Base-by-base conservation (phyloP, 768 basidiomycete species). In the Glaciozyma martinii region DNA sequence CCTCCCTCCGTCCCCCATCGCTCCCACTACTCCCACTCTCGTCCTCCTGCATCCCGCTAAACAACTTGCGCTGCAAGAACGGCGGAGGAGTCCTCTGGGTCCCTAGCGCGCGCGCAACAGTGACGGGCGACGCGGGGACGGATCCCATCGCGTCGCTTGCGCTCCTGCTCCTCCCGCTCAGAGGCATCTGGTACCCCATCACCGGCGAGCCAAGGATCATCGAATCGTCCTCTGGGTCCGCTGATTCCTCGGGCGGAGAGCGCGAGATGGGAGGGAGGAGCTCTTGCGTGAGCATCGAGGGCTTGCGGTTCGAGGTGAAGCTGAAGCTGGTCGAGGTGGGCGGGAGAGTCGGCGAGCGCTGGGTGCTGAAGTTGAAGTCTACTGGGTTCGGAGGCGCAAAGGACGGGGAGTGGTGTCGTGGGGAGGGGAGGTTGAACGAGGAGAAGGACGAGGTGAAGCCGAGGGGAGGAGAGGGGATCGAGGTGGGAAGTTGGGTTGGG, bases 11-110 rank as follows among this genome's bases (percentile, higher is more conserved):
- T 9, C 56, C 59, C 19, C 56, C 43, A 30, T 60, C 61, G 33
- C 52, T 61, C 8, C 50, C 53, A 27, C 49, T 57, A 10, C 64
- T 62, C 29, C 59, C 60, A 16, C 27, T 23, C 47, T 59, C 68
- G 5, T 69, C 68, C 46, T 69, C 55, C 55, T 56, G 55, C 55
- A 56, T 56, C 55, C 37, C 55, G 37, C 37, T 65, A 62, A 63
- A 69, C 8, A 69, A 59, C 29, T 64, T 32, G 0, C 68, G 58
- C 30, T 65, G 64, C 25, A 69, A 56, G 16, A 69, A 54, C 7
- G 68, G 64, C 50, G 68, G 68, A 6, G 68, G 68, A 1, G 68
- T 69, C 56, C 65, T 65, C 42, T 66, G 64, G 0, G 64, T 64
- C 27, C 63, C 61, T 0, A 69, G 56, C 5, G 68, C 68, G 9